Base-by-base conservation (phyloP, 2,329 filamentous ascomycete genomes). In the Shiraia sp. region DNA sequence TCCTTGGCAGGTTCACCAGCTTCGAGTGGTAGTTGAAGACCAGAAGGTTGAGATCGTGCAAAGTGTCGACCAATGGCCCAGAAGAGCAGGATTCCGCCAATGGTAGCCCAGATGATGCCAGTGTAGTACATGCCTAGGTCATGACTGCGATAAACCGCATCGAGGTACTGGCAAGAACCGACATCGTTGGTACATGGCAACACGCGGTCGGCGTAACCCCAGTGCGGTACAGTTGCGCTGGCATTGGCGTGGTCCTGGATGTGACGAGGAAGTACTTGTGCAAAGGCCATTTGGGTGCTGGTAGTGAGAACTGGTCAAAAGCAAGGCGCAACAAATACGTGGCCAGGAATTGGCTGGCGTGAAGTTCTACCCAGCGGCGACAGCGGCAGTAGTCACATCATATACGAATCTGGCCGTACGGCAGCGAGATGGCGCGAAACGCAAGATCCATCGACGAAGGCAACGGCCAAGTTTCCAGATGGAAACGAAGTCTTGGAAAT, bases 111-210 rank as follows among this genome's bases (percentile, higher is more conserved):
- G 30, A 82, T 54, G 45, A 82, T 81, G 48, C 75, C 77, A 0
- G 71, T 76, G 59, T 82, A 82, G 2, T 78, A 64, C 73, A 82
- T 79, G 3, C 74, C 75, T 3, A 75, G 42, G 52, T 79, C 77
- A 55, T 82, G 79, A 47, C 71, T 73, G 38, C 68, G 67, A 51
- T 82, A 83, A 10, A 81, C 77, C 3, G 69, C 69, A 51, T 80
- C 78, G 19, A 82, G 70, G 57, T 85, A 85, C 25, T 66, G 74
- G 58, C 81, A 85, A 4, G 78, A 78, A 2, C 79, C 80, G 0
- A 69, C 55, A 60, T 83, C 81, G 46, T 75, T 82, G 16, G 72
- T 77, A 59, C 81, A 85, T 16, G 81, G 81, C 1, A 82, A 36
- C 2, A 75, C 70, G 14, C 80, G 75, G 37, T 72, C 69, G 2